Base-by-base conservation (phyloP, 768 basidiomycete species). In the Russula olivacea region DNA sequence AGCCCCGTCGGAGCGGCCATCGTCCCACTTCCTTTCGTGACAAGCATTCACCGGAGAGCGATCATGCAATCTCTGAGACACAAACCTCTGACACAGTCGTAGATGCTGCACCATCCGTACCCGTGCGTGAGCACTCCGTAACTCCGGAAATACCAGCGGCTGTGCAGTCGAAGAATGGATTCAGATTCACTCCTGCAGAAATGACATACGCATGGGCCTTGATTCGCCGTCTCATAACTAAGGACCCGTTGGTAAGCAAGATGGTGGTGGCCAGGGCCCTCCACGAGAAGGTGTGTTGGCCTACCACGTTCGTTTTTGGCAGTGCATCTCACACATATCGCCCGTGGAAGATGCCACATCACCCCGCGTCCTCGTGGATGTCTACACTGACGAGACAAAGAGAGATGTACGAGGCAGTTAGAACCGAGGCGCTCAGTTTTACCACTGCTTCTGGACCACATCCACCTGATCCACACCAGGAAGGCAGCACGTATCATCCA, bases 321-420 rank as follows among this genome's bases (percentile, higher is more conserved):
- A 54, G 12, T 19, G 15, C 25, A 14, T 57, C 45, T 47, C 4
- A 38, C 21, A 59, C 10, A 30, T 14, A 3, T 17, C 17, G 43
- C 30, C 5, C 15, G 12, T 55, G 15, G 25, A 55, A 89, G 88
- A 76, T 89, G 76, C 81, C 85, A 30, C 80, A 84, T 66, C 88
- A 89, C 70, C 68, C 77, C 2, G 14, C 67, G 6, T 69, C 38
- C 9, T 86, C 85, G 15, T 89, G 86, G 86, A 66, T 58, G 69
- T 68, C n/a, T 76, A 79, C 52, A 55, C 83, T 21, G 49, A 66
- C 34, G 64, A 63, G 56, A 70, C 71, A 58, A 43, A 77, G 72
- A 25, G 69, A 74, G 11, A 72, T 77, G 45, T 62, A 87, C 12
- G 83, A 82, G n/a, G 68, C 72, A 6, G 70, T 79, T 57, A 76